phyloP scores from a whole-genome alignment of 495 filamentous ascomycete species.

The Penicillium dipodomyicola region DNA sequence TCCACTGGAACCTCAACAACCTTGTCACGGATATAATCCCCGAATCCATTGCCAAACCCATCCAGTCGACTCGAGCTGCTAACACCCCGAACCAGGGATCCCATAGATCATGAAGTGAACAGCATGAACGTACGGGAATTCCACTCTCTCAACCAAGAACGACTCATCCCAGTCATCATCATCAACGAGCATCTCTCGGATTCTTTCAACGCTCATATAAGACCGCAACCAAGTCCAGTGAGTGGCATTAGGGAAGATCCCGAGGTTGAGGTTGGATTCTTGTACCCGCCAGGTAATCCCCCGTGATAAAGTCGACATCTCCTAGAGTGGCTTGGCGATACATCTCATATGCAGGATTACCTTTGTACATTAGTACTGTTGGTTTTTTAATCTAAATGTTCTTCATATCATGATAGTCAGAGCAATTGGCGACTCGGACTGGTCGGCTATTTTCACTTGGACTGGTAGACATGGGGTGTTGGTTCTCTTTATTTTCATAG shows the following conservation, averaged over 20 bases:
- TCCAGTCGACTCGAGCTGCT: constrained; percentile 46
- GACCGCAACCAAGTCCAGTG: constrained; percentile 48
- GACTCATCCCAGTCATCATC: constrained; percentile 36
- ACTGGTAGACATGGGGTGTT: constrained; percentile 13
- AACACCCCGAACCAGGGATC: constrained; percentile 49
- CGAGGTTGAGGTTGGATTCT: constrained; percentile 48
- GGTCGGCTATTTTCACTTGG: constrained; percentile 22
- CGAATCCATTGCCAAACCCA: constrained; percentile 52
- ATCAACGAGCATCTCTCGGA: constrained; percentile 34
- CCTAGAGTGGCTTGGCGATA: constrained; percentile 43
- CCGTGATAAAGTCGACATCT: constrained; percentile 54
- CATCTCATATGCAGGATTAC: constrained; percentile 46
- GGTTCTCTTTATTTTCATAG: not conserved
- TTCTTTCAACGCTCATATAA: constrained; percentile 36
- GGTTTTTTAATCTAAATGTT: constrained; percentile 1
- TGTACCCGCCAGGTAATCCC: constrained; percentile 55
- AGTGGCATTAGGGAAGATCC: constrained; percentile 38
- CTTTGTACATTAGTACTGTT: constrained; percentile 16
- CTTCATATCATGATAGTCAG: constrained; percentile 40
- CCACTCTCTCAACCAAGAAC: constrained; percentile 46
- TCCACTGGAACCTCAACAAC: constrained; percentile 44
- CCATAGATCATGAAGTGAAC: constrained; percentile 54
- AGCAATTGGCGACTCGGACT: constrained; percentile 50
- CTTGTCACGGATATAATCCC: constrained; percentile 46
- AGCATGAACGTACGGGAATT: constrained; percentile 36